Percentiles rank a stretch among this genome's conserved stretches.
Evolutionary conservation across 495 filamentous ascomycete species (phyloP).

Genomic region (Acidiella bohemica): DNA sequence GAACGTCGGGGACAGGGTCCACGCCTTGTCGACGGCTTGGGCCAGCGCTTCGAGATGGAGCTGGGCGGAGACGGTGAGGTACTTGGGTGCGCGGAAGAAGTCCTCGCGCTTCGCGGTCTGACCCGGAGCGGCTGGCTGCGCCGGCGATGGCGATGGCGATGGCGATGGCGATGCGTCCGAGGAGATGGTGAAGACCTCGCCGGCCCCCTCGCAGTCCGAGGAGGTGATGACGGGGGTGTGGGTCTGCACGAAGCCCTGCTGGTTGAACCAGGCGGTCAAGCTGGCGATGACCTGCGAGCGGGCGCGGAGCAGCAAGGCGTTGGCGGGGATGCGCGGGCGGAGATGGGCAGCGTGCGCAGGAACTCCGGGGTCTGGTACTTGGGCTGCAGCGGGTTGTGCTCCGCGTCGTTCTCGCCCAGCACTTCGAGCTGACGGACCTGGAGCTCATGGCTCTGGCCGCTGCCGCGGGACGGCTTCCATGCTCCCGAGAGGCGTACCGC

Average conservation of each 20-base stretch:
- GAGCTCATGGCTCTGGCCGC: slow-evolving; percentile 69
- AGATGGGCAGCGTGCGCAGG: slow-evolving; percentile 84
- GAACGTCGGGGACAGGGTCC: slow-evolving; percentile 88
- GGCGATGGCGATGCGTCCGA: slow-evolving; percentile 23
- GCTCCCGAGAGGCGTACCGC: slow-evolving; percentile 65
- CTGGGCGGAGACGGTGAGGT: slow-evolving; percentile 89
- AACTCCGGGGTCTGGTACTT: slow-evolving; percentile 86
- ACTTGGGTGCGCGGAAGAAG: slow-evolving; percentile 86
- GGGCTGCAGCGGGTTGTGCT: slow-evolving; percentile 87
- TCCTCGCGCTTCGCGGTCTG: slow-evolving; percentile 21
- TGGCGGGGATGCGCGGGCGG: slow-evolving; percentile 67
- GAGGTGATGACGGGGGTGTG: slow-evolving; percentile 92
- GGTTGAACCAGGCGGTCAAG: slow-evolving; percentile 56
- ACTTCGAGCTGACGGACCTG: slow-evolving; percentile 53
- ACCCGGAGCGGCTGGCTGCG: neutral
- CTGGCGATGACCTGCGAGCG: slow-evolving; percentile 66
- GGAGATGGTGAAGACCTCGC: slow-evolving; percentile 77
- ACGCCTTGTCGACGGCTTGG: slow-evolving; percentile 77
- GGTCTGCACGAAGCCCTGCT: slow-evolving; percentile 63
- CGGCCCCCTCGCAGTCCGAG: slow-evolving; percentile 93
- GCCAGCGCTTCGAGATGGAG: slow-evolving; percentile 88
- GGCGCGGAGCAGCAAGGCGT: slow-evolving; percentile 66
- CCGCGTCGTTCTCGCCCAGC: slow-evolving; percentile 62
- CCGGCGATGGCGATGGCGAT: neutral
- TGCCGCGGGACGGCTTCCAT: slow-evolving; percentile 60